phyloP scores from a whole-genome alignment of 2,329 filamentous ascomycete genomes.

The Xylariaceae sp. region DNA sequence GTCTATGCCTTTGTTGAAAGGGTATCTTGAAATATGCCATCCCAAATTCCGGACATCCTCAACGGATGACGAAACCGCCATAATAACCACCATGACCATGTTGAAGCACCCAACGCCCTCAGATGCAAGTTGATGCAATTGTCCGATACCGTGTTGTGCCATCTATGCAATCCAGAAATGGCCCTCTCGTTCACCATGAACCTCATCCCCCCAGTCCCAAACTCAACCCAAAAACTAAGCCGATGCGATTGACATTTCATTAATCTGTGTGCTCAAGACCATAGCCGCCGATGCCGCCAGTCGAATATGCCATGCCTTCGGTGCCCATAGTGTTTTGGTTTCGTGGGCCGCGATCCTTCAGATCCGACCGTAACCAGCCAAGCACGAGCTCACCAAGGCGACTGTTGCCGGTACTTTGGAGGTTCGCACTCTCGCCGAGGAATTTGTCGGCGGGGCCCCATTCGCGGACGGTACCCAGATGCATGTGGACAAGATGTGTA shows the following conservation, averaged over 20 bases:
- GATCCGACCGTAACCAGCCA: conserved; percentile 76
- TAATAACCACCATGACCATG: conserved; percentile 5
- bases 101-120: conserved; percentile 15
- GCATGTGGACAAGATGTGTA: conserved; percentile 94
- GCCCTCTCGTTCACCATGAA: background rate
- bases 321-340: conserved; percentile 49
- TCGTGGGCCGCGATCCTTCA: conserved; percentile 72
- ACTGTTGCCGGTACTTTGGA: conserved; percentile 62
- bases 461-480: conserved; percentile 79
- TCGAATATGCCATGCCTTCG: conserved; percentile 60
- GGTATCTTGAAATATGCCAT: conserved; percentile 25
- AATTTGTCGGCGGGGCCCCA: conserved; percentile 72
- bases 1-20: conserved; percentile 32
- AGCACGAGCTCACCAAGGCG: conserved; percentile 82
- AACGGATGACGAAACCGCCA: conserved; percentile 15
- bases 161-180: conserved; percentile 2
- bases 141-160: conserved; percentile 16
- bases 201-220: background rate
- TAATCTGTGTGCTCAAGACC: conserved; percentile 46
- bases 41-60: conserved; percentile 1
- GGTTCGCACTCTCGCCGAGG: conserved; percentile 45
- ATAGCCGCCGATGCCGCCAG: conserved; percentile 51
- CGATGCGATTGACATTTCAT: background rate
- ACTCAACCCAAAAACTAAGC: background rate
- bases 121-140: conserved; percentile 27